Base-by-base conservation (phyloP, 805 yeast species). In the Grigorovia transvaalensis region DNA sequence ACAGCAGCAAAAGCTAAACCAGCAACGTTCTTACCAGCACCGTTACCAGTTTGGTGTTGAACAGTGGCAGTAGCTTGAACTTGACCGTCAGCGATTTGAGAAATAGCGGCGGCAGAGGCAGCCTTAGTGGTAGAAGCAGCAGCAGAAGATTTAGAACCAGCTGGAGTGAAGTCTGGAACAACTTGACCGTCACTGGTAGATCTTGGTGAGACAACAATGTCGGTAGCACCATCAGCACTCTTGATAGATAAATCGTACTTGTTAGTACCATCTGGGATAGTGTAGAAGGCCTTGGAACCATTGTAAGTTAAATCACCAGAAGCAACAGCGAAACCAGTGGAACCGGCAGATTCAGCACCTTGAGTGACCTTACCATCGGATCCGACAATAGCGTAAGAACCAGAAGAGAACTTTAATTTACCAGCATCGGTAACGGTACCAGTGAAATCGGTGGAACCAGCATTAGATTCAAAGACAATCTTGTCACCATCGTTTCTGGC, bases 321-420 rank as follows among this genome's bases (percentile, higher is more conserved):
- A 9, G 58, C 33, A 56, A 77, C 65, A 23, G 74, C 57, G 59
- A 74, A 77, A 3, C 75, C 72, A 20, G 68, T 52, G 38, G 68
- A 46, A 46, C 60, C 65, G 45, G 61, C 62, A 18, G 60, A 49
- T 49, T 55, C 60, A 33, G 56, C 48, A 46, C 63, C 63, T 40
- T 53, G 57, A 15, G 52, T 55, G n/a, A 61, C 44, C 23, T 59
- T 45, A 47, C 66, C 65, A 45, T 57, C 63, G 12, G 55, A 42
- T 48, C 48, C 52, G 33, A 64, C 66, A 49, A 61, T 64, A 41
- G 65, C 70, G 56, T 53, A 69, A 9, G 59, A 55, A 48, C 63
- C 66, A 49, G 64, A 69, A 41, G 53, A 41, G 20, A 65, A 55
- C 53, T 64, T 60, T 50, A 70, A 60, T 44, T 49, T 51, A 56